Evolutionary conservation across 2,329 filamentous ascomycete species (phyloP), one percentile per base, ranked within the genome.

Genomic region (Verticillium klebahnii): DNA sequence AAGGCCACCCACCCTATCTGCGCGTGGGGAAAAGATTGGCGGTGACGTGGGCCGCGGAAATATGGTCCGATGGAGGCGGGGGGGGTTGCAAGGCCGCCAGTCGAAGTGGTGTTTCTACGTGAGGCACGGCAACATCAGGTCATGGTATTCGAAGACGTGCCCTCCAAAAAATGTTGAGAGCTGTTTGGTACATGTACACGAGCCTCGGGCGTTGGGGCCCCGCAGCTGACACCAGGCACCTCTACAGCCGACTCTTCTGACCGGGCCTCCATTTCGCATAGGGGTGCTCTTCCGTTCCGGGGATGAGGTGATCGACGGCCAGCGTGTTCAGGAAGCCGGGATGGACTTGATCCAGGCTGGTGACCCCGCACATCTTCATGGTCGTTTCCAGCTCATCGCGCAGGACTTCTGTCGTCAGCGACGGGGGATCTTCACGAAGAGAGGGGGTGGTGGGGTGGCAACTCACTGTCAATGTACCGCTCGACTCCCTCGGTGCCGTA

Each of bases 321-420:
- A 76, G 69, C 0, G 81, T 82, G 62, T 89, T 87, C 29, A 89
- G 72, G 70, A 88, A 75, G 0, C 86, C 85, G 1, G 86, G 85
- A 65, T 87, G 82, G 5, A 86, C 79, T 69, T 88, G 80, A 60
- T 83, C 79, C 11, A 90, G 73, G 64, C 83, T 80, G 1, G 85
- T 88, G 37, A 89, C 78, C 2, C 88, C 88, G 62, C 87, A 83
- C 70, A 89, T 79, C 31, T 83, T 81, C 87, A 90, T 90, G 2
- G 86, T 85, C 2, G 84, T 88, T 66, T 87, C 82, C 4, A 90
- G 71, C 70, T 90, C 87, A 63, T 89, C 87, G 59, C 77, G 77
- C 17, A 86, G 65, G 19, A 83, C 80, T 82, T 1, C 32, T 8
- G 14, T 12, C 9, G 36, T 62, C 45, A 62, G 54, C 14, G 2